These are phyloP conservation scores for Pelargonium fulgidum DNA, from an alignment of 441 rosid genomes.

Conservation along the genomic window DNA sequence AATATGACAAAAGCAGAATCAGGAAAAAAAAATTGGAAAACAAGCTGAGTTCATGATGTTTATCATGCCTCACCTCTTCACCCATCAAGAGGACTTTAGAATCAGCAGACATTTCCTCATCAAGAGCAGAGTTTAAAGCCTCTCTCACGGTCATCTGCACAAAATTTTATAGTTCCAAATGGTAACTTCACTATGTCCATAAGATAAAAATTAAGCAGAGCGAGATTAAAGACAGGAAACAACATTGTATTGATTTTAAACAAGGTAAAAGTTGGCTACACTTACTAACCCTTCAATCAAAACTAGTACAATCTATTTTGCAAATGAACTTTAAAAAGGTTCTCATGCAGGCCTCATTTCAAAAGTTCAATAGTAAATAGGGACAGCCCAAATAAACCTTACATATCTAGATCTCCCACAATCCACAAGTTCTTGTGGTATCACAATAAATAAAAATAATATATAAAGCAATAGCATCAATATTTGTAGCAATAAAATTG, in stretches of 20 bases:
- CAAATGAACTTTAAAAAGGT: neutral
- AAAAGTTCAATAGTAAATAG: neutral
- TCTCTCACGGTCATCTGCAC: constrained; percentile 56
- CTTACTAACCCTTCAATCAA: neutral
- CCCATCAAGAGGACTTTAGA: constrained; percentile 44
- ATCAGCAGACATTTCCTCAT: constrained; percentile 49
- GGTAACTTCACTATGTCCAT: constrained; percentile 2
- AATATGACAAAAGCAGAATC: neutral
- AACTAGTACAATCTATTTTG: neutral
- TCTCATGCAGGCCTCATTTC: neutral
- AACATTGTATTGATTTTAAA: neutral
- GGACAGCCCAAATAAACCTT: neutral
- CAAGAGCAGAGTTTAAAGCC: constrained; percentile 41
- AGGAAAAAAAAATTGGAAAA: neutral
- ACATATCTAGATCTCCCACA: neutral
- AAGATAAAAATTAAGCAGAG: constrained; percentile 5
- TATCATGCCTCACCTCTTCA: constrained; percentile 51
- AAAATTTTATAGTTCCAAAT: neutral
- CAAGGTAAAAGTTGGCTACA: neutral
- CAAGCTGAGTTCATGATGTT: neutral
- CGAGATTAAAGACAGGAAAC: neutral
- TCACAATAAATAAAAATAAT: neutral
- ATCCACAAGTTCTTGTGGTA: neutral
- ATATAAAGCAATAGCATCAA: neutral
- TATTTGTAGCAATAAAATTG: neutral